Conservation (phyloP, 2,329 filamentous ascomycete genomes). For the Trichoderma guizhouense region DNA sequence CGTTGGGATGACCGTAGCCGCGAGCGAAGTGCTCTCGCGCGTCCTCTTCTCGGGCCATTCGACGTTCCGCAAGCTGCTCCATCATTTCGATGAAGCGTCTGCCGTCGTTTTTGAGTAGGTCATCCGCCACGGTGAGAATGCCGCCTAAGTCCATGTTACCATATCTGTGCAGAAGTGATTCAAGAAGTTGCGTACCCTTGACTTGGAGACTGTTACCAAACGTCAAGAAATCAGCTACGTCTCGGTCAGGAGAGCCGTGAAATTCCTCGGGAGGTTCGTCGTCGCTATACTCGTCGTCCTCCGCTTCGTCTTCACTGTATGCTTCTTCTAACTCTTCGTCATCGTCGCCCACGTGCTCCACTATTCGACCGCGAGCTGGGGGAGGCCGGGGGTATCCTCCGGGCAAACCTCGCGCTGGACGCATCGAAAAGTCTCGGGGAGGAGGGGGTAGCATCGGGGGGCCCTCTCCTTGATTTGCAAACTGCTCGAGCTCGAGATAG, state of each 20-base stretch:
- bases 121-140: conserved; percentile 97
- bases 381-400: conserved; percentile 62
- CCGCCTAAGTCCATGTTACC: conserved; percentile 67
- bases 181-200: conserved; percentile 62
- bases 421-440: conserved; percentile 59
- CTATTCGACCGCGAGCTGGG: conserved; percentile 71
- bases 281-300: conserved; percentile 61
- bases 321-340: conserved; percentile 53
- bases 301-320: conserved; percentile 52
- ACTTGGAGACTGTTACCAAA: conserved; percentile 97
- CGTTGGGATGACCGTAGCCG: conserved; percentile 59
- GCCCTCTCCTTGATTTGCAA: conserved; percentile 77
- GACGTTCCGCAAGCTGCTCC: conserved; percentile 95
- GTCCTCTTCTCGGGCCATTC: conserved; percentile 96
- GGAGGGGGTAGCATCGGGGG: conserved; percentile 48
- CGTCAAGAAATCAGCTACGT: conserved; percentile 85
- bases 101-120: conserved; percentile 96
- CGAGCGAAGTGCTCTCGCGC: conserved; percentile 61
- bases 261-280: conserved; percentile 67
- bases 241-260: conserved; percentile 59
- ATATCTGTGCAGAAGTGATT: conserved; percentile 43
- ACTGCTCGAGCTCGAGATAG: conserved; percentile 96
- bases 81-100: conserved; percentile 99
- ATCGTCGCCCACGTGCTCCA: conserved; percentile 59
- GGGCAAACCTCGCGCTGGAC: conserved; percentile 56